phyloP scores from a whole-genome alignment of 108 stramenopile genomes.

The Fragilaria radians region DNA sequence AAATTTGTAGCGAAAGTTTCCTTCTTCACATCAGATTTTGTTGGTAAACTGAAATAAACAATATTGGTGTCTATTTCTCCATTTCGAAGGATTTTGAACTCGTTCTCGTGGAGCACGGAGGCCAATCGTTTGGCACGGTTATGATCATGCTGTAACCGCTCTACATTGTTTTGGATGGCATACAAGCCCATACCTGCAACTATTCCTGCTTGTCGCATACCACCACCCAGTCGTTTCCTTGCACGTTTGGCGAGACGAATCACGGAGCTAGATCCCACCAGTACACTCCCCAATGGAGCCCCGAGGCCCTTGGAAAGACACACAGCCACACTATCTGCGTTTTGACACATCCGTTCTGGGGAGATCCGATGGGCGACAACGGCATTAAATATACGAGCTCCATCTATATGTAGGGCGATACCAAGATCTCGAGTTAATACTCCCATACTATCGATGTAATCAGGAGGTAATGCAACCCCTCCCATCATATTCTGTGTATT shows the following conservation, averaged over 20 bases:
- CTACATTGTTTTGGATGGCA: conserved; percentile 77
- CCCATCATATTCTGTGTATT: conserved; percentile 96
- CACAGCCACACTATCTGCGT: conserved; percentile 84
- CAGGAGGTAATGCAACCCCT: conserved; percentile 75
- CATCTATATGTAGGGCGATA: conserved; percentile 77
- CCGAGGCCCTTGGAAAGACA: conserved; percentile 98
- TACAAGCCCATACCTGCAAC: conserved; percentile 88
- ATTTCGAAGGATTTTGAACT: conserved; percentile 47
- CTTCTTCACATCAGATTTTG: conserved; percentile 26
- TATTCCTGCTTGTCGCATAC: conserved; percentile 94
- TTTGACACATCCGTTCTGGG: conserved; percentile 35
- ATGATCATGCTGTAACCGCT: conserved; percentile 85
- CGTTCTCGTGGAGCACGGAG: conserved; percentile 35
- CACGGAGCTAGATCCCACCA: conserved; percentile 75
- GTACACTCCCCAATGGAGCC: conserved; percentile 88
- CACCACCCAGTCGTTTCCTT: conserved; percentile 93
- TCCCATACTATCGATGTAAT: conserved; percentile 77
- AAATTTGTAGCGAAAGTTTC: conserved; percentile 38
- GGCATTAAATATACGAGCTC: conserved; percentile 94
- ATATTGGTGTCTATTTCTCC: conserved; percentile 78
- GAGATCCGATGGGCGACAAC: conserved; percentile 56
- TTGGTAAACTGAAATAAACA: conserved; percentile 75
- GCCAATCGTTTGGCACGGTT: conserved; percentile 53
- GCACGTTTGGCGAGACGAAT: conserved; percentile 79
- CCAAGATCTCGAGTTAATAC: conserved; percentile 48